Evolutionary conservation across 805 yeast genomes (phyloP), one percentile per base, ranked within the genome.

Genomic region (Barnettozyma botsteinii): DNA sequence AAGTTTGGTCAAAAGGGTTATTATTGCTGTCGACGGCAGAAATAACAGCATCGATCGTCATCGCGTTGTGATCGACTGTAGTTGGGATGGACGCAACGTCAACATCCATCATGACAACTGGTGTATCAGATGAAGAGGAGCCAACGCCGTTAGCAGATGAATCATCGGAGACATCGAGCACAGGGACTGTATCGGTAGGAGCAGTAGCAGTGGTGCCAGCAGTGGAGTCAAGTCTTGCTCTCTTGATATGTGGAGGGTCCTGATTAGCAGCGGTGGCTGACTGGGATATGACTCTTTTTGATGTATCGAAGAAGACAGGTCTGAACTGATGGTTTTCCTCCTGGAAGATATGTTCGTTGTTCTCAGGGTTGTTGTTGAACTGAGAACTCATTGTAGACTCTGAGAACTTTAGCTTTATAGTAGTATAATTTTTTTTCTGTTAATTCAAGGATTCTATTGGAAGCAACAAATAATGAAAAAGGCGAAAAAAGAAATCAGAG

Each of bases 381-480:
- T 64, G 70, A 7, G 68, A 60, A 45, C 56, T 64, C 70, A 66
- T 67, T n/a, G n/a, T n/a, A n/a, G n/a, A n/a, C n/a, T n/a, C n/a
- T n/a, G n/a, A n/a, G n/a, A n/a, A n/a, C n/a, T n/a, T n/a, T n/a
- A n/a, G n/a, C n/a, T n/a, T n/a, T n/a, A n/a, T n/a, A n/a, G n/a
- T n/a, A n/a, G n/a, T n/a, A n/a, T n/a, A n/a, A n/a, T n/a, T n/a
- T n/a, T n/a, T n/a, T n/a, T n/a, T n/a, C n/a, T n/a, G n/a, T n/a
- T n/a, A n/a, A n/a, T n/a, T n/a, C n/a, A n/a, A n/a, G n/a, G n/a
- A n/a, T n/a, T n/a, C n/a, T n/a, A n/a, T n/a, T n/a, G n/a, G n/a
- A n/a, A n/a, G n/a, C n/a, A n/a, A n/a, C n/a, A n/a, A n/a, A n/a
- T n/a, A n/a, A n/a, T n/a, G n/a, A n/a, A n/a, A n/a, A n/a, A n/a